Base-by-base conservation (phyloP, 176 grass and related monocot genomes). In the Miscanthus lutarioriparius region DNA sequence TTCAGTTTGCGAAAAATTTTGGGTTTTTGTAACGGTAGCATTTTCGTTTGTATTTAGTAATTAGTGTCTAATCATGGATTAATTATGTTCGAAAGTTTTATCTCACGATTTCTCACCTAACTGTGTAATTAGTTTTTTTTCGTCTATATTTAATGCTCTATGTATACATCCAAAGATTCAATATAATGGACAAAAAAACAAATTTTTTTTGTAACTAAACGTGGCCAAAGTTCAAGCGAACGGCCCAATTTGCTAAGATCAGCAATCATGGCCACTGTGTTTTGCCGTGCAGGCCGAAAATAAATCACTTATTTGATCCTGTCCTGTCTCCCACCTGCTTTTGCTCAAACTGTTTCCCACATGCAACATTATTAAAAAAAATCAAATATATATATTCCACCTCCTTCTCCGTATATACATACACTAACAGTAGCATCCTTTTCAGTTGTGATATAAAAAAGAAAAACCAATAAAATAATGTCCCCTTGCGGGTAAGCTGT, bases 401-500 rank as follows among this genome's bases (percentile, higher is more conserved):
- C 23, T 10, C 10, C 10, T 27, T 13, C 59, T 63, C 23, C 58
- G 4, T 25, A 4, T n/a, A 59, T 23, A 43, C 41, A 41, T 12
- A 26, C n/a, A n/a, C n/a, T n/a, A n/a, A n/a, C n/a, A n/a, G 25
- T 62, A 62, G 10, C n/a, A 23, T 11, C n/a, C 3, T 61, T 61
- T 61, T 23, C 22, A 61, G 56, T 11, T 62, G 8, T 12, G 58
- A 62, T 22, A 56, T 41, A 25, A 23, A 44, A 44, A n/a, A 6
- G 13, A 77, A 12, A 37, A 80, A 61, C 19, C 15, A 48, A 85
- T 14, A 79, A 37, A 75, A 73, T 83, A 67, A 85, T 43, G 61
- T 63, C 84, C 77, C 53, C 67, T 44, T 58, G 45, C 13, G 58
- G 75, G 76, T 82, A 85, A 91, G 86, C 86, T 79, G 89, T 91